Evolutionary conservation across 2,329 filamentous ascomycete species (phyloP).

Genomic region (Calonectria crousiana): DNA sequence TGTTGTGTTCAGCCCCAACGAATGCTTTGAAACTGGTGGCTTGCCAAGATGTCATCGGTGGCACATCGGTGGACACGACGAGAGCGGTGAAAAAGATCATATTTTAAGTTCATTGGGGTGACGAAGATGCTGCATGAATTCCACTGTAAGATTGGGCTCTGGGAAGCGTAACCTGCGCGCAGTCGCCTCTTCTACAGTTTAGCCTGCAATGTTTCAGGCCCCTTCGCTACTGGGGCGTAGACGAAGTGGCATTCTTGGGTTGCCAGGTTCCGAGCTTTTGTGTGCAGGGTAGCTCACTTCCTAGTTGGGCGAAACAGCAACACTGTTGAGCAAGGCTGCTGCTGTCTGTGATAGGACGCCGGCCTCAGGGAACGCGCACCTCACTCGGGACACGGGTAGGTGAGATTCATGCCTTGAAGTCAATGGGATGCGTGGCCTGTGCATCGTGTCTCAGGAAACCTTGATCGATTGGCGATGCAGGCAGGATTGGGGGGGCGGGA

Average conservation of each 20-base stretch:
- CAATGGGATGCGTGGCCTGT: neutral
- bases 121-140: neutral
- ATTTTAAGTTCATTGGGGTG: neutral
- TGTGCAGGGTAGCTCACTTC: constrained; percentile 23
- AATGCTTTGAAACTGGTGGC: neutral
- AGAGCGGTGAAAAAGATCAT: constrained; percentile 14
- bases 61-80: constrained; percentile 13
- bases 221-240: neutral
- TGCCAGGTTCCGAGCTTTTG: neutral
- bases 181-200: neutral
- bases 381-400: neutral
- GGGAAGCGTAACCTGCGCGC: neutral
- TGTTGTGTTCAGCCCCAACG: neutral
- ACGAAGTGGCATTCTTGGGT: neutral
- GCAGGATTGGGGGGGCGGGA: neutral
- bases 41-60: constrained; percentile 15
- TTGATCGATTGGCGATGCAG: constrained; percentile 28
- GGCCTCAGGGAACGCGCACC: neutral
- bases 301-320: constrained; percentile 1
- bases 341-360: neutral
- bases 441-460: neutral
- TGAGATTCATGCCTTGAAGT: neutral
- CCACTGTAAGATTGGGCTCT: neutral
- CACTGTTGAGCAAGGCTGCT: neutral
- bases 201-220: neutral